phyloP scores from a whole-genome alignment of 2,329 filamentous ascomycete genomes.

The Akanthomyces dipterigenus region DNA sequence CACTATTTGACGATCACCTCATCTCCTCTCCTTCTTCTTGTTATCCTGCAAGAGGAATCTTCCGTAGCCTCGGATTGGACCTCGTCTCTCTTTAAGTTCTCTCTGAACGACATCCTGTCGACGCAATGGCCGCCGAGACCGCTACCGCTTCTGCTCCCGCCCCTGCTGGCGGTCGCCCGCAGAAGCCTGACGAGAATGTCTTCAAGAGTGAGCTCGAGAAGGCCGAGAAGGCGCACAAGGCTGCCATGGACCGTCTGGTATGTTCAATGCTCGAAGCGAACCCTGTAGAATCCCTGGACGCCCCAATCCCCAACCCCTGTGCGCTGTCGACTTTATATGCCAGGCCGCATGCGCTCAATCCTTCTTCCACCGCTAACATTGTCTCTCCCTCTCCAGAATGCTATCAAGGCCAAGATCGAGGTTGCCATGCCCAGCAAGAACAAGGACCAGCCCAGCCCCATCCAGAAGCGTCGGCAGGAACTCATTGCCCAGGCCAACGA shows the following conservation, averaged over 20 bases:
- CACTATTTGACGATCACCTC: background rate
- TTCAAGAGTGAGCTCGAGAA: conserved; percentile 74
- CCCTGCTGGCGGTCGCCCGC: conserved; percentile 52
- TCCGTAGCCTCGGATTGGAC: conserved; percentile 4
- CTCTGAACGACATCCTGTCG: conserved; percentile 18
- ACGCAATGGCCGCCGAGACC: conserved; percentile 39
- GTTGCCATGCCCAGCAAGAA: conserved; percentile 65
- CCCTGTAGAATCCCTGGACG: background rate
- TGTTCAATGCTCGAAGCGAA: conserved; percentile 13
- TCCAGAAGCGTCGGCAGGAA: conserved; percentile 77
- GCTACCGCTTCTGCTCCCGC: conserved; percentile 39
- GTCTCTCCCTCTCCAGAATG: conserved; percentile 53
- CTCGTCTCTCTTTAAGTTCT: conserved; percentile 6
- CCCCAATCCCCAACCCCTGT: background rate
- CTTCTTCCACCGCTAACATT: conserved; percentile 15
- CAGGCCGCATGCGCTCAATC: conserved; percentile 1
- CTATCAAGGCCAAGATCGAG: conserved; percentile 83
- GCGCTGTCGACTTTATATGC: background rate
- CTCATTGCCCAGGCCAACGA: conserved; percentile 74
- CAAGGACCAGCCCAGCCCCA: conserved; percentile 73
- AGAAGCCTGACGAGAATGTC: conserved; percentile 78
- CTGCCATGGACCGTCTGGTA: conserved; percentile 57
- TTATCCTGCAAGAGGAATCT: background rate
- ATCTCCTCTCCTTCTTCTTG: background rate
- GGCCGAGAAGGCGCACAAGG: conserved; percentile 81